Base-by-base conservation (phyloP, 148 eudicot species). In the Euryodendron excelsum region DNA sequence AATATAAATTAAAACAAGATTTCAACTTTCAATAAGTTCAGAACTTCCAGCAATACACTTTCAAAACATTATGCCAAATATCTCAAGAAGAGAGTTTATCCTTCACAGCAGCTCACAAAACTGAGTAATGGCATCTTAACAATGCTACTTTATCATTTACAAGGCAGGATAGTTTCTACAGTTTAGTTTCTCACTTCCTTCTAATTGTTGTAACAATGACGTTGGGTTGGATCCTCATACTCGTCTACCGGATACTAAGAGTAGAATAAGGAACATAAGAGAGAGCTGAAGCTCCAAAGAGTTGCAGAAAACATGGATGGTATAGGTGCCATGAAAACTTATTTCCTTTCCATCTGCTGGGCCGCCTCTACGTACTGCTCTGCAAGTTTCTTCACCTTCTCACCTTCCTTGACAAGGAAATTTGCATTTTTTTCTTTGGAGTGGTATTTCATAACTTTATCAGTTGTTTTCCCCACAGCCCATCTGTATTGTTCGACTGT, bases 291-390 rank as follows among this genome's bases (percentile, higher is more conserved):
- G 9, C 25, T 7, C 15, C 11, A 0, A 60, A 69, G 18, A 52
- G 5, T 53, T 53, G 61, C 44, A 52, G 53, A 36, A 31, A 7
- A 45, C 8, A 44, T 25, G 14, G 23, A n/a, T n/a, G 30, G 12
- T 28, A 58, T 5, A 58, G 6, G 5, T 45, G 27, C 33, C 39
- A 44, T 36, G n/a, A 11, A 33, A 34, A 2, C 20, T 68, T 64
- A 77, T 27, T 62, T 81, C 60, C 74, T 85, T 63, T 81, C 80
- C 79, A 77, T 88, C 73, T 88, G 86, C 77, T 91, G 92, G 27
- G 97, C 89, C 5, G 97, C 73, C 79, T 96, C 98, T 44, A 93
- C 94, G 74, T 90, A 96, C 83, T 91, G 91, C 80, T 90, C 92
- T 6, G 99, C 98, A 25, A 96, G 98, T 84, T 91, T 93, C 88